These are phyloP conservation scores for Stereum hirsutum DNA, from an alignment of 1,284 basidiomycete species.

Conservation along the genomic window DNA sequence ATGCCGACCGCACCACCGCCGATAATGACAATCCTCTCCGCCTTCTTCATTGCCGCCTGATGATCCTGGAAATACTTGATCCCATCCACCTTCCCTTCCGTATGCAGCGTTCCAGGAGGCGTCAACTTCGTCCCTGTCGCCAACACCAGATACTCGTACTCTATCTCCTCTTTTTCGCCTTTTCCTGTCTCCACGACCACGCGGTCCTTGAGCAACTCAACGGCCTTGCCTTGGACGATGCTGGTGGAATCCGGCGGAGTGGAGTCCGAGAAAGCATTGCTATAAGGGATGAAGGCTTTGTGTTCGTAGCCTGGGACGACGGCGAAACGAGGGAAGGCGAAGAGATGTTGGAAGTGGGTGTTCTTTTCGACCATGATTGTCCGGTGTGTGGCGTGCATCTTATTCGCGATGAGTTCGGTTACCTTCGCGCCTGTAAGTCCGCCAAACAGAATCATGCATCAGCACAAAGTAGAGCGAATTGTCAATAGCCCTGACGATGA, in stretches of 20 bases:
- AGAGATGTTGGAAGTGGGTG: constrained; percentile 31
- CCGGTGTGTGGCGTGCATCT: constrained; percentile 27
- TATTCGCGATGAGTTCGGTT: constrained; percentile 25
- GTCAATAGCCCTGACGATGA: not conserved
- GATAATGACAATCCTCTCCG: constrained; percentile 11
- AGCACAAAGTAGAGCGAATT: too few relatives aligned
- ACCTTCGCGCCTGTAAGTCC: constrained; percentile 15
- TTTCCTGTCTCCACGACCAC: not conserved
- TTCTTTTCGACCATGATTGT: constrained; percentile 33
- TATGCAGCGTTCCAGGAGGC: constrained; percentile 12
- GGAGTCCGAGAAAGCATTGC: constrained; percentile 15
- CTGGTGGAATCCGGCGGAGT: constrained; percentile 5
- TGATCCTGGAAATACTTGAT: constrained; percentile 12
- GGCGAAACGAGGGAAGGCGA: constrained; percentile 32
- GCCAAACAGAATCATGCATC: not conserved
- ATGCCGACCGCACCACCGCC: constrained; percentile 15
- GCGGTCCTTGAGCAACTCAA: constrained; percentile 8
- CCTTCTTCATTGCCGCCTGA: constrained; percentile 9
- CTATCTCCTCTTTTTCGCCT: constrained; percentile 11
- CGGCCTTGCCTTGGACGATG: constrained; percentile 15
- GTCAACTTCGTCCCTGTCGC: constrained; percentile 21
- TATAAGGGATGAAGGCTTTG: constrained; percentile 36
- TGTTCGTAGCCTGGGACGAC: constrained; percentile 29
- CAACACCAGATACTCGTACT: constrained; percentile 23
- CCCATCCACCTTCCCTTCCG: constrained; percentile 10